Evolutionary conservation across 768 basidiomycete genomes (phyloP).

Genomic region (Lactarius sanguifluus): DNA sequence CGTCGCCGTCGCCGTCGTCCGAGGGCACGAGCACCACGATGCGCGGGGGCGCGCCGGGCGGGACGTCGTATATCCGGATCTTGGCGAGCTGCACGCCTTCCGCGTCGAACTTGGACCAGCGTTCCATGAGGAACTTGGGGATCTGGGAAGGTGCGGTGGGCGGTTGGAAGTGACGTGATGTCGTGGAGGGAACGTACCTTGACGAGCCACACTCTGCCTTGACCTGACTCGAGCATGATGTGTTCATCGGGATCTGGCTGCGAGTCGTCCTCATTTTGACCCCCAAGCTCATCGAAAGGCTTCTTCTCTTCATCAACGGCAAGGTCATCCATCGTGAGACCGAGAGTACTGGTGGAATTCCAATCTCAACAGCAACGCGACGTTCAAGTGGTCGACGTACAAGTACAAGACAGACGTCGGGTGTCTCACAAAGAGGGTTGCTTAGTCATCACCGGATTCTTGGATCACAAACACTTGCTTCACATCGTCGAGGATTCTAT

Average conservation of each 20-base stretch:
- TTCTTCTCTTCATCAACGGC: conserved; percentile 66
- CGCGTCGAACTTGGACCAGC: conserved; percentile 74
- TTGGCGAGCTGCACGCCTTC: conserved; percentile 83
- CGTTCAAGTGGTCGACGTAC: background rate
- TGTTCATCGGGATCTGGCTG: conserved; percentile 81
- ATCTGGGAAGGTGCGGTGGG: conserved; percentile 50
- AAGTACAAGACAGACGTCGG: background rate
- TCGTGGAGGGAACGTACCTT: conserved; percentile 54
- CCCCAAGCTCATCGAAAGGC: conserved; percentile 57
- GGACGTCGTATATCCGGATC: conserved; percentile 68
- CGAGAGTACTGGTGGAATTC: background rate
- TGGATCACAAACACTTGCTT: background rate
- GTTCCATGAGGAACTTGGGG: conserved; percentile 81
- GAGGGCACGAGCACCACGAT: conserved; percentile 70
- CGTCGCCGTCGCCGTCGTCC: conserved; percentile 48
- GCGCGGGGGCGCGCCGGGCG: conserved; percentile 47
- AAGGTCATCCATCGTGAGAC: conserved; percentile 32
- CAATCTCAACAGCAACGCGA: background rate
- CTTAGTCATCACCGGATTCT: too few relatives aligned
- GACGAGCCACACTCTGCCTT: conserved; percentile 80
- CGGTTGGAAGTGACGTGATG: background rate
- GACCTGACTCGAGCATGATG: conserved; percentile 73
- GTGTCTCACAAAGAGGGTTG: too few relatives aligned
- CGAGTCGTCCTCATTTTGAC: conserved; percentile 53
- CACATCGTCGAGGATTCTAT: background rate